Base-by-base conservation (phyloP, 371 early-diverging fungal genomes). In the Coemansia sp. region DNA sequence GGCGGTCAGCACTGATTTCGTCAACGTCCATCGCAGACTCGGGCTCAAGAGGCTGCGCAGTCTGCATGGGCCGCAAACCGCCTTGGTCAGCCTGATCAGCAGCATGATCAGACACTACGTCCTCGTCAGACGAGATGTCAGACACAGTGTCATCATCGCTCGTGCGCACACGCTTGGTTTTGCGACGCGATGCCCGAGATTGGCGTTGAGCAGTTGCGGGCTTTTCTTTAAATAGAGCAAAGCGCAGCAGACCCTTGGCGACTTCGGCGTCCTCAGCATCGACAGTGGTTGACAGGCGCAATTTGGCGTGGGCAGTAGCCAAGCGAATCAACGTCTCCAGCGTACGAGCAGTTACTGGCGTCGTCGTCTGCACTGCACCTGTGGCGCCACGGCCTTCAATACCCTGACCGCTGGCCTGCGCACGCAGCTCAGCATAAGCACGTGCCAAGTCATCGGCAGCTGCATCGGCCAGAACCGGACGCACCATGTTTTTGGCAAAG, bases 281-380 rank as follows among this genome's bases (percentile, higher is more conserved):
- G 5, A 99, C 95, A 2, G 80, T 79, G 34, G 80, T 76, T 53
- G 92, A 89, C 64, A 99, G 82, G 53, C 99, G 87, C 42, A 92
- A 86, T 82, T 99, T 99, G 52, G 99, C 99, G 81, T 98, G 95
- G 6, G 99, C 99, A 10, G 99, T 98, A 3, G 98, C 86, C 59
- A 99, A 82, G 82, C 99, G 93, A 71, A 99, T 99, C 59, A 99
- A 83, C 0, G 99, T 99, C 81, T 99, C 99, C 39, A 99, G 86
- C 13, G 99, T 93, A 85, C 99, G 92, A 7, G 99, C 93, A 6
- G 99, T 99, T 52, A 99, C 86, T 16, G 99, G 99, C 3, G 82
- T 64, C 1, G 80, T 80, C 8, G 73, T 76, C 56, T 68, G 72
- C 34, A 59, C 79, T 64, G 80, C 34, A 64, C 85, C 80, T 27